Conservation (phyloP, 192 early-diverging fungal genomes). For the Coemansia sp. region DNA sequence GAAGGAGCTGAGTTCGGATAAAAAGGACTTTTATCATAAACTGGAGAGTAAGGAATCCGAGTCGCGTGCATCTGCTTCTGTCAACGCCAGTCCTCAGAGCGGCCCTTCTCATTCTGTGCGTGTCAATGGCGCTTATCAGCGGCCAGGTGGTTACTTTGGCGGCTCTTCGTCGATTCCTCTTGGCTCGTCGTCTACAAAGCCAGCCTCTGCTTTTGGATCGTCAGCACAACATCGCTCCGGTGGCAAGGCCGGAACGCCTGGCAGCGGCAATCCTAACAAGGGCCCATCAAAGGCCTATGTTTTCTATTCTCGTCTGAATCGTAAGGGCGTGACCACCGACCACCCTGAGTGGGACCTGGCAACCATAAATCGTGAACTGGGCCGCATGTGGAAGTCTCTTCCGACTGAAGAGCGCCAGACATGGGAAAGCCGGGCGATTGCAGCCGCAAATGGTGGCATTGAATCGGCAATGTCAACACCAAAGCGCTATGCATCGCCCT, state of each 20-base stretch:
- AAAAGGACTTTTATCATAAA: slow-evolving; percentile 38
- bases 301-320: slow-evolving; percentile 46
- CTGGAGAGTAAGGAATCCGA: slow-evolving; percentile 47
- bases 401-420: slow-evolving; percentile 33
- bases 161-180: slow-evolving; percentile 5
- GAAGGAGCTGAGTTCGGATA: slow-evolving; percentile 45
- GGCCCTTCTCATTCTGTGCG: neutral
- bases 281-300: slow-evolving; percentile 55
- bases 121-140: slow-evolving; percentile 18
- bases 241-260: slow-evolving; percentile 12
- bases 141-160: slow-evolving; percentile 29
- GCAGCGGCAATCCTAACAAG: slow-evolving; percentile 43
- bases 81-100: slow-evolving; percentile 5
- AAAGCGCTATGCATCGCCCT: slow-evolving; percentile 20
- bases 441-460: slow-evolving; percentile 18
- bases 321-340: slow-evolving; percentile 33
- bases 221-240: slow-evolving; percentile 5
- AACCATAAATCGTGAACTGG: slow-evolving; percentile 52
- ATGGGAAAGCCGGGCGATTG: slow-evolving; percentile 46
- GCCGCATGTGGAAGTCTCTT: slow-evolving; percentile 52
- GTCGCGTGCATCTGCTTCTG: slow-evolving; percentile 20
- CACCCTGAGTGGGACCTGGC: slow-evolving; percentile 53
- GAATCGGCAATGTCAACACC: slow-evolving; percentile 24
- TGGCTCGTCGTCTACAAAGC: slow-evolving; percentile 3
- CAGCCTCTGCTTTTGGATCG: slow-evolving; percentile 3